Conservation (phyloP, 371 early-diverging fungal genomes). For the Mortierella sp. region DNA sequence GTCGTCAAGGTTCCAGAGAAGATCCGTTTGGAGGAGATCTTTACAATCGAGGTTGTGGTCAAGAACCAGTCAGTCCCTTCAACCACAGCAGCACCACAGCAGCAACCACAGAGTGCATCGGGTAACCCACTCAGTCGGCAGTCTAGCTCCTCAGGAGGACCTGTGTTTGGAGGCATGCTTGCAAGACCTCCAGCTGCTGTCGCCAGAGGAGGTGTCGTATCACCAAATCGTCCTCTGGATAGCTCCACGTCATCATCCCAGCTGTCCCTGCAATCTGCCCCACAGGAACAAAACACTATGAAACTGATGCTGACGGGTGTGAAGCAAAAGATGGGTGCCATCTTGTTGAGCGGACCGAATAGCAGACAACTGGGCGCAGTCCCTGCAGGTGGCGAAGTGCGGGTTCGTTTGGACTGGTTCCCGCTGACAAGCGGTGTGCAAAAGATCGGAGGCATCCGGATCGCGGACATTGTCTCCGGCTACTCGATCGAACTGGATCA, state of each 20-base stretch:
- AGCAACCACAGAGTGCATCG: conserved; percentile 10
- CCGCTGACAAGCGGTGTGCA: conserved; percentile 88
- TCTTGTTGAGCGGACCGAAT: conserved; percentile 80
- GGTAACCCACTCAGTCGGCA: conserved; percentile 25
- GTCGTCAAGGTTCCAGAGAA: conserved; percentile 61
- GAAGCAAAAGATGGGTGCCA: conserved; percentile 83
- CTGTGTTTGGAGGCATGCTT: conserved; percentile 21
- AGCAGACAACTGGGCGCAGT: conserved; percentile 76
- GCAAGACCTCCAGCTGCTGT: conserved; percentile 48
- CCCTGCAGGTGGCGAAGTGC: conserved; percentile 64
- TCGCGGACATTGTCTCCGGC: conserved; percentile 73
- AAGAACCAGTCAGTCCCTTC: conserved; percentile 57
- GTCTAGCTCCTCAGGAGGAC: conserved; percentile 12
- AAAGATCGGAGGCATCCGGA: conserved; percentile 81
- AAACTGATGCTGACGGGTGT: conserved; percentile 74
- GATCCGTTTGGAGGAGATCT: conserved; percentile 72
- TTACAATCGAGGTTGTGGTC: conserved; percentile 67
- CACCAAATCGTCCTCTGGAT: conserved; percentile 37
- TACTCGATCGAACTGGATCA: conserved; percentile 78
- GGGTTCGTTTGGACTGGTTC: conserved; percentile 82
- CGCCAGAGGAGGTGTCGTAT: conserved; percentile 38
- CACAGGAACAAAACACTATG: conserved; percentile 61
- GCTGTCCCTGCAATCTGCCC: conserved; percentile 18
- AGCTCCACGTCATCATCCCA: conserved; percentile 49
- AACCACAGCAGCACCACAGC: conserved; percentile 18